Percentiles rank a stretch among this genome's conserved stretches.
These are phyloP conservation scores for Thermothielavioides terrestris DNA, from an alignment of 495 filamentous ascomycete genomes.

Conservation along the genomic window DNA sequence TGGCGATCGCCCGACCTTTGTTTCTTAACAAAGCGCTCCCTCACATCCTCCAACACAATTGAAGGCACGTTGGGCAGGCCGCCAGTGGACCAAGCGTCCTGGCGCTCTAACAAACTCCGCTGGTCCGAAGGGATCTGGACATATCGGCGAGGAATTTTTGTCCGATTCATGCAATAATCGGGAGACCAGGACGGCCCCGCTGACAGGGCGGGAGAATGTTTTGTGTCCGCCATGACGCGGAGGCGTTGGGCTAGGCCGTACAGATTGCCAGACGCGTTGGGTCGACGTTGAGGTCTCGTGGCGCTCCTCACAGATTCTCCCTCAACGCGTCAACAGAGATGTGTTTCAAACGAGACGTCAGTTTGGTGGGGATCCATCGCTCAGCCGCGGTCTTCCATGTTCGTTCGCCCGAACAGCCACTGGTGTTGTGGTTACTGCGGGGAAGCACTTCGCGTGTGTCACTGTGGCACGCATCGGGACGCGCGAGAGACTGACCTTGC, in stretches of 20 bases:
- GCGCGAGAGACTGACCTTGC: not conserved
- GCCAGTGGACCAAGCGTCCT: conserved; percentile 33
- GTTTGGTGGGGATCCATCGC: too few relatives aligned
- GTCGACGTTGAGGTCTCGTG: too few relatives aligned
- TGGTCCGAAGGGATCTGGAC: conserved; percentile 53
- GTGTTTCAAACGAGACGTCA: too few relatives aligned
- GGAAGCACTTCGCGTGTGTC: too few relatives aligned
- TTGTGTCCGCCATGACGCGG: not conserved
- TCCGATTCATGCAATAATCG: not conserved
- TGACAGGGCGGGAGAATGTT: not conserved
- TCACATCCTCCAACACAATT: conserved; percentile 29
- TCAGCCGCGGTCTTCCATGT: too few relatives aligned
- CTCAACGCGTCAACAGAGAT: too few relatives aligned
- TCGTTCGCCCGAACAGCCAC: too few relatives aligned
- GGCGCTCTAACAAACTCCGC: conserved; percentile 43
- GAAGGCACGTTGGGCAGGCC: conserved; percentile 32
- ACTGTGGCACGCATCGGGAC: not conserved
- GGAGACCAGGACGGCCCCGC: conserved; percentile 9
- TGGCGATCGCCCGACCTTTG: not conserved
- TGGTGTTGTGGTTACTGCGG: too few relatives aligned
- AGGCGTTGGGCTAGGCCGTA: too few relatives aligned
- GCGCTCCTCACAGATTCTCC: too few relatives aligned
- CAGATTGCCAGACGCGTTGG: too few relatives aligned
- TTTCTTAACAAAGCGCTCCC: not conserved
- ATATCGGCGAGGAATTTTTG: conserved; percentile 8